Percentiles rank a stretch among this genome's conserved stretches.
Conservation (phyloP, 129 eudicot species). For the Centella asiatica region DNA sequence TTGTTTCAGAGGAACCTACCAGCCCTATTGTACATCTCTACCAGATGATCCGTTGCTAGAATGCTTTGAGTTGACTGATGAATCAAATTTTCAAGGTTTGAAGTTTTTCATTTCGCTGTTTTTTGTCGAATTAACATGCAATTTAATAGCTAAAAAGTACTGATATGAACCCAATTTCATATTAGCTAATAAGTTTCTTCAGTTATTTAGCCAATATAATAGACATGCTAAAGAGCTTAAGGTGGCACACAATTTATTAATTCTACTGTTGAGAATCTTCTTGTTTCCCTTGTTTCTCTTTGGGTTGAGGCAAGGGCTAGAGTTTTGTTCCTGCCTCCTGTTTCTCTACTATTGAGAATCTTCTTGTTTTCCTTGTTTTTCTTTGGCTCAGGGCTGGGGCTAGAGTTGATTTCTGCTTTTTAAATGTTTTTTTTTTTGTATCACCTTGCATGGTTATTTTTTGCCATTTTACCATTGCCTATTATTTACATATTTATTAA, state of each 20-base stretch:
- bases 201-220: neutral
- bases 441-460: neutral
- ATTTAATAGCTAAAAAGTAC: too few species aligned
- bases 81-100: slow-evolving; percentile 53
- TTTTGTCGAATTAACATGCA: neutral
- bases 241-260: neutral
- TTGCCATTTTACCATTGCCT: neutral
- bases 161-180: neutral
- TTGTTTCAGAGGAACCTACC: slow-evolving; percentile 74
- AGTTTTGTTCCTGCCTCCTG: too few species aligned
- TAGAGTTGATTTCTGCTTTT: neutral
- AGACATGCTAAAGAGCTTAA: neutral
- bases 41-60: slow-evolving; percentile 92
- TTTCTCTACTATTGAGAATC: too few species aligned
- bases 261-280: neutral
- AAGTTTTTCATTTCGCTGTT: neutral
- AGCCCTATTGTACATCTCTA: slow-evolving; percentile 87
- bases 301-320: too few species aligned
- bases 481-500: neutral
- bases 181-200: neutral
- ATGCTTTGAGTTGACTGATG: slow-evolving; percentile 53
- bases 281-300: too few species aligned
- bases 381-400: neutral
- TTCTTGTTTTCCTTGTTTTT: slow-evolving; percentile 1
- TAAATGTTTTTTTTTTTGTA: too few species aligned